These are phyloP conservation scores for Nakazawaea sp. DNA, from an alignment of 805 yeast species.

Conservation along the genomic window DNA sequence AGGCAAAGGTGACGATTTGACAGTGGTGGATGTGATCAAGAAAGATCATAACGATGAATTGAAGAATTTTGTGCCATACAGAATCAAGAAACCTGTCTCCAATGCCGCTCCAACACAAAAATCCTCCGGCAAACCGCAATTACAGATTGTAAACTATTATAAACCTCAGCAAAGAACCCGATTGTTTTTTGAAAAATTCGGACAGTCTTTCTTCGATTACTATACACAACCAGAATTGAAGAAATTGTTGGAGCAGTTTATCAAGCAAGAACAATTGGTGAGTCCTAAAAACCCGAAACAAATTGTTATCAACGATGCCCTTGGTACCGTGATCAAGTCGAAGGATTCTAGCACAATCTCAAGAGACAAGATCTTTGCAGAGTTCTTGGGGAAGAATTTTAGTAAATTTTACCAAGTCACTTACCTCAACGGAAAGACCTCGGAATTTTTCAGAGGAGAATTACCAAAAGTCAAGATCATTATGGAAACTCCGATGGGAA, in stretches of 20 bases:
- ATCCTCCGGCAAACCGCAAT: slow-evolving; percentile 14
- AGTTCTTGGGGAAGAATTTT: slow-evolving; percentile 36
- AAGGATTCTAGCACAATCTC: slow-evolving; percentile 23
- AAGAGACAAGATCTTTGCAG: slow-evolving; percentile 38
- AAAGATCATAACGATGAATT: slow-evolving; percentile 38
- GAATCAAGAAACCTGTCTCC: slow-evolving; percentile 22
- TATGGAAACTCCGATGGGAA: slow-evolving; percentile 73
- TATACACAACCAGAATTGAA: slow-evolving; percentile 54
- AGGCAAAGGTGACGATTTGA: slow-evolving; percentile 81
- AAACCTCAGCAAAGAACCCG: slow-evolving; percentile 50
- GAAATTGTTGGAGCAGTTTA: slow-evolving; percentile 46
- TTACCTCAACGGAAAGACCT: slow-evolving; percentile 1
- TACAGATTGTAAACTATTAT: slow-evolving; percentile 34
- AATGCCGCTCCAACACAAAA: slow-evolving; percentile 9
- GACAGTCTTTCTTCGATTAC: slow-evolving; percentile 27
- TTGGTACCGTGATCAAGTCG: slow-evolving; percentile 35
- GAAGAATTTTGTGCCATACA: slow-evolving; percentile 61
- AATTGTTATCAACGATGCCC: slow-evolving; percentile 47
- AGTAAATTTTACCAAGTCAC: slow-evolving; percentile 41
- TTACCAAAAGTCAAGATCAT: slow-evolving; percentile 60
- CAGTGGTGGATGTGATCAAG: slow-evolving; percentile 44
- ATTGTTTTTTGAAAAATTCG: slow-evolving; percentile 36
- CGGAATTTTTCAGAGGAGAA: slow-evolving; percentile 47
- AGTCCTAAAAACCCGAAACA: slow-evolving; percentile 44
- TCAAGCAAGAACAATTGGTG: slow-evolving; percentile 43